Evolutionary conservation across 2,329 filamentous ascomycete genomes (phyloP), one percentile per base, ranked within the genome.

Genomic region (Alternaria gaisen): DNA sequence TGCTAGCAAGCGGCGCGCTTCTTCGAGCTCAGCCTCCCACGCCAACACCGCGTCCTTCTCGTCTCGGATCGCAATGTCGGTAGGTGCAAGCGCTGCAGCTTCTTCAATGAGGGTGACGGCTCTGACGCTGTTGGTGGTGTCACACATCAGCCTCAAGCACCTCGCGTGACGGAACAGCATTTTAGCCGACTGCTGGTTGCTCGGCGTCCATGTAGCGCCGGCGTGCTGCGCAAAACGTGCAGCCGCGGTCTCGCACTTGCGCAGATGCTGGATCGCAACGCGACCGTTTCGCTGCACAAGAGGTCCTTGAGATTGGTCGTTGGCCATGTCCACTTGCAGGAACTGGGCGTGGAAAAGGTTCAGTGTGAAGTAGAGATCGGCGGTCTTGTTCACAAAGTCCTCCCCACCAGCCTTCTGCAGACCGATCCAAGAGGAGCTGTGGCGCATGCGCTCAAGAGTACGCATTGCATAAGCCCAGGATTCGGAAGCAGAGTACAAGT

Each of bases 371-470:
- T 67, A 66, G 5, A 73, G 55, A 44, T 71, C 70, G 0, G 71
- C 69, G 1, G 65, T 69, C 12, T 69, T 64, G 41, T 72, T 70
- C 1, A 71, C 67, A 42, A 73, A 73, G 32, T 68, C 65, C 28
- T 66, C 58, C 4, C 71, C 71, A 42, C 71, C 71, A 3, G 60
- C 28, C 3, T 62, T 53, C 48, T 64, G 65, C 8, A 72, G 61
- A 3, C 61, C 56, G 7, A 60, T 53, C 71, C 71, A 73, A 1
- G 70, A 70, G 1, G 71, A 71, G 32, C 65, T 68, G 48, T 71
- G 65, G 34, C 71, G 71, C 71, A 72, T 73, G 53, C 69, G 68
- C 55, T 72, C 71, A 14, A 73, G 65, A 0, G 68, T 72, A 30
- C 69, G 70, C 65, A 72, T 66, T 0, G 69, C 59, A 32, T 71